Conservation (phyloP, 2,329 filamentous ascomycete genomes). For the Epichloe sp. region DNA sequence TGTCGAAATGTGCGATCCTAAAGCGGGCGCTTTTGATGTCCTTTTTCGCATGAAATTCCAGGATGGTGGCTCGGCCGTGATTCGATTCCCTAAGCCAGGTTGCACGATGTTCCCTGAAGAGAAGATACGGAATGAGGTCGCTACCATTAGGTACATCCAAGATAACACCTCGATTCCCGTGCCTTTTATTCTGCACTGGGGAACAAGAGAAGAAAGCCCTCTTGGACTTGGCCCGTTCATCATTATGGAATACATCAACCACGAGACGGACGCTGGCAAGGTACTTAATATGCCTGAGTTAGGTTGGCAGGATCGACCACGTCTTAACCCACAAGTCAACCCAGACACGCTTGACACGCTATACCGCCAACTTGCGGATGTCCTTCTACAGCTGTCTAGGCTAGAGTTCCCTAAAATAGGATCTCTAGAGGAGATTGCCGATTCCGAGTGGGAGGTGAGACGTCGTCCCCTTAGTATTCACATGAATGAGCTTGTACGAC, state of each 20-base stretch:
- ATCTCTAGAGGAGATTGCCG: neutral
- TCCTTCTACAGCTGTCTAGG: slow-evolving; percentile 3
- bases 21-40: slow-evolving; percentile 3
- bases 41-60: slow-evolving; percentile 6
- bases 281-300: too few species aligned
- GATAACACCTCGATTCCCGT: slow-evolving; percentile 7
- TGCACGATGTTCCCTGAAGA: slow-evolving; percentile 7
- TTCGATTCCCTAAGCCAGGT: slow-evolving; percentile 5
- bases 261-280: neutral
- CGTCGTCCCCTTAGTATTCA: slow-evolving; percentile 8
- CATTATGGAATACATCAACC: slow-evolving; percentile 8
- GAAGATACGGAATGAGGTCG: slow-evolving; percentile 8
- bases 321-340: too few species aligned
- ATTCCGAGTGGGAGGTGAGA: slow-evolving; percentile 12
- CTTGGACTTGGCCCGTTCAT: slow-evolving; percentile 6
- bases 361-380: neutral
- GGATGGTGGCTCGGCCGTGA: slow-evolving; percentile 3
- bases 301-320: too few species aligned
- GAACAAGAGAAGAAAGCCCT: slow-evolving; percentile 7
- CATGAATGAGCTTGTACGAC: slow-evolving; percentile 2
- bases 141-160: slow-evolving; percentile 5
- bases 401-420: neutral
- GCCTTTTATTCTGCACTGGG: slow-evolving; percentile 6
- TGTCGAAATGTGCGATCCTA: slow-evolving; percentile 1
- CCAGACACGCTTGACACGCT: neutral